Percentiles rank a stretch among this genome's conserved stretches.
These are phyloP conservation scores for Suhomyces choctaworum DNA, from an alignment of 1,139 yeast genomes.

Conservation along the genomic window DNA sequence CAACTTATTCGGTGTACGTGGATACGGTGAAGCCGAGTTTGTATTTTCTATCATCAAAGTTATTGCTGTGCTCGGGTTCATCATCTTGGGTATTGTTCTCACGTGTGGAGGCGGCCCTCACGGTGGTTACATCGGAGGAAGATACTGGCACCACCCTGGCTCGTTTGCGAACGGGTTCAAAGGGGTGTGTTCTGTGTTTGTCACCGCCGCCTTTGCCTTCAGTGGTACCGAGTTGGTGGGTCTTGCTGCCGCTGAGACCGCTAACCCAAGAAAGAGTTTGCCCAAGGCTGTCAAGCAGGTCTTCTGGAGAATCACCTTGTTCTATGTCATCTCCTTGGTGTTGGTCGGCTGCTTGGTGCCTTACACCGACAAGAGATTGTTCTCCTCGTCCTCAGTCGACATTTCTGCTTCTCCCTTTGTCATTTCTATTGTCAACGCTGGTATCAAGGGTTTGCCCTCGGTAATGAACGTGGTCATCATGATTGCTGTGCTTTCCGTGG, in stretches of 20 bases:
- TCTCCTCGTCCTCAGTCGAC: conserved; percentile 51
- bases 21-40: conserved; percentile 49
- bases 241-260: conserved; percentile 46
- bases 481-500: conserved; percentile 28
- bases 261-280: conserved; percentile 54
- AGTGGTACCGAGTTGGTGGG: conserved; percentile 52
- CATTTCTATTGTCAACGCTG: conserved; percentile 37
- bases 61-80: conserved; percentile 39
- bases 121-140: conserved; percentile 46
- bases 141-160: conserved; percentile 48
- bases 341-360: conserved; percentile 71
- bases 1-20: conserved; percentile 42
- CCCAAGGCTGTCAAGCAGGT: conserved; percentile 74
- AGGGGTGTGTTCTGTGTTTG: conserved; percentile 44
- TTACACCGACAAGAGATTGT: conserved; percentile 50
- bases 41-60: conserved; percentile 39
- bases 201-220: conserved; percentile 45
- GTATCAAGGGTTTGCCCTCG: conserved; percentile 26
- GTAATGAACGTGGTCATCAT: conserved; percentile 29
- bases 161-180: conserved; percentile 44
- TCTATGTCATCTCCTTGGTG: conserved; percentile 60
- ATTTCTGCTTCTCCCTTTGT: conserved; percentile 74
- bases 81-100: conserved; percentile 41
- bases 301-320: conserved; percentile 67
- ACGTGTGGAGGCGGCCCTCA: conserved; percentile 42